Evolutionary conservation across 2,329 filamentous ascomycete genomes (phyloP).

Genomic region (Xylariaceae sp.): DNA sequence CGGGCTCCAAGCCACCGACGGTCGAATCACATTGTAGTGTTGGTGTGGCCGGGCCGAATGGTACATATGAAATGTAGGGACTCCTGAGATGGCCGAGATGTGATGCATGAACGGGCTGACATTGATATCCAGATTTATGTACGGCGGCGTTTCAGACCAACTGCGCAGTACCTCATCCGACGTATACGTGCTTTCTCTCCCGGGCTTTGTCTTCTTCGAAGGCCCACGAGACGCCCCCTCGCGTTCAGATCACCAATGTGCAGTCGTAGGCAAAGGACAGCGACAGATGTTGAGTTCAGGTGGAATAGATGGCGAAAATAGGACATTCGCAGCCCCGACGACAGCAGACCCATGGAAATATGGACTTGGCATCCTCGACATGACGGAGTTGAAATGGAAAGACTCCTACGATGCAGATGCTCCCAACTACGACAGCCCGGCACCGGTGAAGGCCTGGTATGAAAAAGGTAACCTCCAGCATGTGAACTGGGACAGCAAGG

Average conservation of each 20-base stretch:
- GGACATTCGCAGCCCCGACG: conserved; percentile 20
- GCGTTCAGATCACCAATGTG: conserved; percentile 34
- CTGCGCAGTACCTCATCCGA: conserved; percentile 25
- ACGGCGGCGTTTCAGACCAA: conserved; percentile 31
- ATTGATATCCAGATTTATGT: conserved; percentile 31
- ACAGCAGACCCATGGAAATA: conserved; percentile 34
- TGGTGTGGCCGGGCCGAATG: conserved; percentile 31
- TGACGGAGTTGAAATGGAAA: conserved; percentile 35
- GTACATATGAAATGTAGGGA: conserved; percentile 35
- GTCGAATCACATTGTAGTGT: conserved; percentile 33
- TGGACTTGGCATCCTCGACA: conserved; percentile 38
- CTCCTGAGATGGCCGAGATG: background rate
- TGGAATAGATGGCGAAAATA: conserved; percentile 30
- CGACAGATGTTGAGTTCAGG: conserved; percentile 39
- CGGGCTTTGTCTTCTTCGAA: conserved; percentile 36
- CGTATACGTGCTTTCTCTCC: conserved; percentile 36
- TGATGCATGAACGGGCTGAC: conserved; percentile 1
- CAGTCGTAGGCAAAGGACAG: conserved; percentile 33
- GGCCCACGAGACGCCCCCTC: conserved; percentile 23
- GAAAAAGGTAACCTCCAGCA: conserved; percentile 25
- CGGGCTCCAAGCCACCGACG: conserved; percentile 27
- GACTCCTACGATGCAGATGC: conserved; percentile 34
- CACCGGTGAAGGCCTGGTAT: conserved; percentile 34
- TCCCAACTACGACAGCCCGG: conserved; percentile 32
- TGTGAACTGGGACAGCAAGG: conserved; percentile 27